These are phyloP conservation scores for Nakataea oryzae DNA, from an alignment of 2,329 filamentous ascomycete species.

Conservation along the genomic window DNA sequence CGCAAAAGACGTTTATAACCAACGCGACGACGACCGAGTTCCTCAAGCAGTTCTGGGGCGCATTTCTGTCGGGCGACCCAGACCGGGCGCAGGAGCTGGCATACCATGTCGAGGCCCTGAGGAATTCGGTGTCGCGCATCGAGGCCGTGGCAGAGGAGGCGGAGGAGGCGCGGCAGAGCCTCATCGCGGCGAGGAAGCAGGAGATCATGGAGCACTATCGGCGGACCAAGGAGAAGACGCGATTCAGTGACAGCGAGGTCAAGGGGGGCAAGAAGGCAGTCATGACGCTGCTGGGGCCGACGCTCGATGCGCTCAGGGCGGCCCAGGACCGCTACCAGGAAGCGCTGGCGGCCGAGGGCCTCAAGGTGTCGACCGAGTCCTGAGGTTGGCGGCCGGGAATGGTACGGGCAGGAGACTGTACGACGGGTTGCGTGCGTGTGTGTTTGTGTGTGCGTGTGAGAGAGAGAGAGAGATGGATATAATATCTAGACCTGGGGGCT, in stretches of 20 bases:
- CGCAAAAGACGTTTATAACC: slow-evolving; percentile 53
- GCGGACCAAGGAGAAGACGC: slow-evolving; percentile 62
- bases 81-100: slow-evolving; percentile 71
- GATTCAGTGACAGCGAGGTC: slow-evolving; percentile 56
- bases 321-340: slow-evolving; percentile 35
- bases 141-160: slow-evolving; percentile 71
- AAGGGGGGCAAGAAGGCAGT: slow-evolving; percentile 70
- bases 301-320: slow-evolving; percentile 57
- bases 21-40: slow-evolving; percentile 94
- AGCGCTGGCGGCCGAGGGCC: slow-evolving; percentile 12
- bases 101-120: slow-evolving; percentile 72
- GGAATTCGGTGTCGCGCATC: slow-evolving; percentile 67
- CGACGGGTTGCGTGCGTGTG: background rate
- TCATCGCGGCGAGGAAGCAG: slow-evolving; percentile 55
- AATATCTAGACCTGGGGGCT: too few relatives aligned
- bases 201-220: slow-evolving; percentile 62
- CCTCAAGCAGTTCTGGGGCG: slow-evolving; percentile 91
- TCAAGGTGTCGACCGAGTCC: slow-evolving; percentile 10
- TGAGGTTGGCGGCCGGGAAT: background rate
- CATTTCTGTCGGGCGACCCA: slow-evolving; percentile 80
- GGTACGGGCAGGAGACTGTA: too few relatives aligned
- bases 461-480: too few relatives aligned
- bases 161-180: slow-evolving; percentile 59
- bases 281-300: slow-evolving; percentile 64
- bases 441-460: too few relatives aligned